Evolutionary conservation across 2,329 filamentous ascomycete species (phyloP).

Genomic region (Xylaria polymorpha): DNA sequence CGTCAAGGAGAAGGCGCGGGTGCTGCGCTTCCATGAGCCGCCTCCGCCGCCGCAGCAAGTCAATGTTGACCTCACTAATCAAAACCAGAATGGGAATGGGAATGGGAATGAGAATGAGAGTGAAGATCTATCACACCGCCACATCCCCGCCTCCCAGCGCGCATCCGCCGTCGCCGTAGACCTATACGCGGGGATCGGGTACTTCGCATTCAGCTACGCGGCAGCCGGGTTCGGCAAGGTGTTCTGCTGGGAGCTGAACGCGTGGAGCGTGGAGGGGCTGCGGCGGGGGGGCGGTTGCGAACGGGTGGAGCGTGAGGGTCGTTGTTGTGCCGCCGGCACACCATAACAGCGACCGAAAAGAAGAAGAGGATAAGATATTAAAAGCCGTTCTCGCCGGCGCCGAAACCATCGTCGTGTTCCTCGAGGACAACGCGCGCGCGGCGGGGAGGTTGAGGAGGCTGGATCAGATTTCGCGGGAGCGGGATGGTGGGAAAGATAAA

Average conservation of each 20-base stretch:
- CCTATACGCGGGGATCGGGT: constrained; percentile 92
- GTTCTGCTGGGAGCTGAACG: constrained; percentile 90
- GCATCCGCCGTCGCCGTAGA: constrained; percentile 71
- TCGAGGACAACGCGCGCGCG: constrained; percentile 74
- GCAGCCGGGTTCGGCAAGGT: constrained; percentile 76
- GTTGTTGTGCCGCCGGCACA: constrained; percentile 53
- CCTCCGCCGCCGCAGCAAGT: no score
- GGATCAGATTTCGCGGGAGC: constrained; percentile 41
- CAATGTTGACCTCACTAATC: background rate
- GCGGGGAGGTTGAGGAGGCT: constrained; percentile 55
- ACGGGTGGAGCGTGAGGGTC: constrained; percentile 72
- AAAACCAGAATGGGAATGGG: background rate
- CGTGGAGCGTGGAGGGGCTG: constrained; percentile 86
- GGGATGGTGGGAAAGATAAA: background rate
- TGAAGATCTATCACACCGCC: constrained; percentile 21
- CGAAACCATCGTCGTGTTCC: constrained; percentile 73
- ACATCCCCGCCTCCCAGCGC: constrained; percentile 30
- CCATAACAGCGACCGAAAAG: background rate
- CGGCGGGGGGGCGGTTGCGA: constrained; percentile 78
- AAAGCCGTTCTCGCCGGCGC: constrained; percentile 54
- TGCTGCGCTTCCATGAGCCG: constrained; percentile 71
- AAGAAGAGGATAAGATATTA: constrained; percentile 47
- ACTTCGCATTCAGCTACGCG: constrained; percentile 89
- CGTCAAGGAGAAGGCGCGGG: constrained; percentile 84
- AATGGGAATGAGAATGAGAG: background rate